phyloP scores from a whole-genome alignment of 345 rosid species.

The Linum usitatissimum region DNA sequence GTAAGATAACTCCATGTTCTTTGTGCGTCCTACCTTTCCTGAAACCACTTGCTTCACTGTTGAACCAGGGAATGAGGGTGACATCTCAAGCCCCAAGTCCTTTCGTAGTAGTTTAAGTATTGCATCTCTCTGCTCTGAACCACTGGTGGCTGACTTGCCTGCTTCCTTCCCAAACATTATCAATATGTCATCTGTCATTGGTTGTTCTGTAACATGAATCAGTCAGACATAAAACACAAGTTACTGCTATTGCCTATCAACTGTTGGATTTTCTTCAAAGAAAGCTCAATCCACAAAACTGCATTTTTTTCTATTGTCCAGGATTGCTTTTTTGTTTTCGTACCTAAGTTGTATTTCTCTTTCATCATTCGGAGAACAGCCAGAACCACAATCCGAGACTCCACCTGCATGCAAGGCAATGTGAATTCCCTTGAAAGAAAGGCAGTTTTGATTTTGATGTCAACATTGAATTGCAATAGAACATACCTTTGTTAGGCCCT shows the following conservation, averaged over 20 bases:
- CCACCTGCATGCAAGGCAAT: constrained; percentile 39
- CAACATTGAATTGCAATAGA: background rate
- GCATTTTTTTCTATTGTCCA: background rate
- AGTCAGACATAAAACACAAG: background rate
- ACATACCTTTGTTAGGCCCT: constrained; percentile 64
- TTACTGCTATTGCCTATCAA: too few species aligned
- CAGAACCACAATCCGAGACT: constrained; percentile 83
- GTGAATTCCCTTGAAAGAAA: too few species aligned
- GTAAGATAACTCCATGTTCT: constrained; percentile 23
- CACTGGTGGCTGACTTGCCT: constrained; percentile 18
- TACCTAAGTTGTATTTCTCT: constrained; percentile 62
- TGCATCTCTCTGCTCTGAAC: constrained; percentile 38
- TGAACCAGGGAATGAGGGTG: constrained; percentile 23
- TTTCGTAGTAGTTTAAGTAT: constrained; percentile 43
- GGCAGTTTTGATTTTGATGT: too few species aligned
- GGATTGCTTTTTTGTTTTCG: background rate
- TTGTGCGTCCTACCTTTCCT: constrained; percentile 17
- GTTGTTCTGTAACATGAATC: constrained; percentile 40
- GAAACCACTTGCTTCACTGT: constrained; percentile 2
- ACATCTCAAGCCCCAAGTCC: constrained; percentile 65
- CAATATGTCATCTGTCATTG: constrained; percentile 54
- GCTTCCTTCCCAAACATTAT: constrained; percentile 51
- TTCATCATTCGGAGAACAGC: constrained; percentile 84
- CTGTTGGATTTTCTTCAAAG: background rate
- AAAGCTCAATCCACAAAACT: too few species aligned